These are phyloP conservation scores for Scheffersomyces quercinus DNA, from an alignment of 1,139 yeast genomes.

Conservation along the genomic window DNA sequence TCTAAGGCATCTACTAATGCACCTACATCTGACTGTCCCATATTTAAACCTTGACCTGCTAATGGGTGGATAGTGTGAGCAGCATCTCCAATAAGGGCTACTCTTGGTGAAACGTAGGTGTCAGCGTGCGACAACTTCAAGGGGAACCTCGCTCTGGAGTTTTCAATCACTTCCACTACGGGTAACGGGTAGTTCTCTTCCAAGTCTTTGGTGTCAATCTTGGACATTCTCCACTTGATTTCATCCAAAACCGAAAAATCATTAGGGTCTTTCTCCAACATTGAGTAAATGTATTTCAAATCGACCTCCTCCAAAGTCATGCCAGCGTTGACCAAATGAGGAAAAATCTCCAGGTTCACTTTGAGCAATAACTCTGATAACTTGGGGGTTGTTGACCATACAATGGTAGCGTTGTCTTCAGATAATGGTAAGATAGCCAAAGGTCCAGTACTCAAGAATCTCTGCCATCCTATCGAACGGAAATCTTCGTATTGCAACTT, in stretches of 20 bases:
- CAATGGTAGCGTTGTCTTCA: conserved; percentile 81
- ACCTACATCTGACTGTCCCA: conserved; percentile 96
- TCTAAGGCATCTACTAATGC: conserved; percentile 70
- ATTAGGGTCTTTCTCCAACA: conserved; percentile 33
- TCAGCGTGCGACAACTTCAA: conserved; percentile 88
- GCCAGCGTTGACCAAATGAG: conserved; percentile 80
- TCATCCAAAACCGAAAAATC: conserved; percentile 61
- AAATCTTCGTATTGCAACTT: conserved; percentile 71
- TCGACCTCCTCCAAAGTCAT: conserved; percentile 62
- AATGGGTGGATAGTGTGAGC: conserved; percentile 97
- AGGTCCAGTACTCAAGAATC: conserved; percentile 91
- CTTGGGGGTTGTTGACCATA: conserved; percentile 89
- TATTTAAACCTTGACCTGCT: conserved; percentile 97
- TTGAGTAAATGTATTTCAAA: conserved; percentile 37
- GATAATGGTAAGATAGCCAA: conserved; percentile 89
- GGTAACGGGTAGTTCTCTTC: conserved; percentile 69
- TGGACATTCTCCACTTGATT: conserved; percentile 68
- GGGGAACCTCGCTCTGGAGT: conserved; percentile 86
- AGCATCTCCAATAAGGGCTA: conserved; percentile 95
- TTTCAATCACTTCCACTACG: conserved; percentile 57
- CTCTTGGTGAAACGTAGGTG: conserved; percentile 75
- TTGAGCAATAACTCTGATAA: conserved; percentile 62
- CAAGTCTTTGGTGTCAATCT: conserved; percentile 40
- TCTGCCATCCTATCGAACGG: conserved; percentile 83
- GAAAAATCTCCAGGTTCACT: conserved; percentile 62